These are phyloP conservation scores for Aspergillus heteromorphus DNA, from an alignment of 495 filamentous ascomycete genomes.

Conservation along the genomic window DNA sequence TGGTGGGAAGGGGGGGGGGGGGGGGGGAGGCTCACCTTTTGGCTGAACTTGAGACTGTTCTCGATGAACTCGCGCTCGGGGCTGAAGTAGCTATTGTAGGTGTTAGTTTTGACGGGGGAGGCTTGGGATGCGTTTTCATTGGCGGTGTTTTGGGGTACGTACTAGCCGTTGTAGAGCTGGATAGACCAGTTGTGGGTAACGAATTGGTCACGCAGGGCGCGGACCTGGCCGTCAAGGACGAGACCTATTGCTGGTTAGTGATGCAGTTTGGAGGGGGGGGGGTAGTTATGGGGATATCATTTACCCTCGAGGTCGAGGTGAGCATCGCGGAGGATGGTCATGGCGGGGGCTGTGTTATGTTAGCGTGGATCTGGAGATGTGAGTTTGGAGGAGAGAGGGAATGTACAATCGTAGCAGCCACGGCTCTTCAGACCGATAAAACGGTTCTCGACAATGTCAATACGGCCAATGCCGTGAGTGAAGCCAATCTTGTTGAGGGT, in stretches of 20 bases:
- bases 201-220: slow-evolving; percentile 73
- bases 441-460: slow-evolving; percentile 88
- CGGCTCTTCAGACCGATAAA: slow-evolving; percentile 84
- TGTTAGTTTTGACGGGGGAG: no score
- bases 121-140: slow-evolving; percentile 24
- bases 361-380: not conserved
- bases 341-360: slow-evolving; percentile 46
- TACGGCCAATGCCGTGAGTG: slow-evolving; percentile 73
- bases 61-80: slow-evolving; percentile 78
- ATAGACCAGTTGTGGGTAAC: slow-evolving; percentile 69
- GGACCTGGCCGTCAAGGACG: slow-evolving; percentile 77
- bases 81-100: slow-evolving; percentile 78
- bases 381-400: not conserved
- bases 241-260: slow-evolving; percentile 68
- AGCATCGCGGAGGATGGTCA: slow-evolving; percentile 69
- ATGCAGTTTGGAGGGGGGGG: not conserved
- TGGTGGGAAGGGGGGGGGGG: not conserved
- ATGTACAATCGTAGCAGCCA: slow-evolving; percentile 72
- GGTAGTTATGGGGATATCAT: slow-evolving; percentile 10
- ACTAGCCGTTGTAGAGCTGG: slow-evolving; percentile 15
- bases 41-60: slow-evolving; percentile 62
- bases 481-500: slow-evolving; percentile 72
- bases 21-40: slow-evolving; percentile 41
- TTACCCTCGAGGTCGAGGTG: slow-evolving; percentile 47
- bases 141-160: not conserved